phyloP scores from a whole-genome alignment of 306 rosid species.

The Hippophae gyantsensis region DNA sequence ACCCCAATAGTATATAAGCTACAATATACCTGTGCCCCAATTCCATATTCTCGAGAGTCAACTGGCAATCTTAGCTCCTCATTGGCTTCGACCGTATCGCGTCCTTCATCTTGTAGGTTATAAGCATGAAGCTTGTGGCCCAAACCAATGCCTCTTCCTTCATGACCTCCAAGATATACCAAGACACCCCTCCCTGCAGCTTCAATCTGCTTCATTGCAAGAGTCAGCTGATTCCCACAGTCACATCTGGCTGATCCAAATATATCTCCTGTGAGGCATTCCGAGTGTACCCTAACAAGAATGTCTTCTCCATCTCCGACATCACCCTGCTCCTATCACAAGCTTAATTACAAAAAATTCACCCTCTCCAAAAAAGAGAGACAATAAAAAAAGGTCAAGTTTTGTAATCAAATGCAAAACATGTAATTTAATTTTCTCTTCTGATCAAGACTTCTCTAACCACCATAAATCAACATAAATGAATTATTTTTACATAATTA shows the following conservation, averaged over 20 bases:
- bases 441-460: no score
- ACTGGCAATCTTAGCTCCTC: slow-evolving; percentile 91
- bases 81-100: slow-evolving; percentile 90
- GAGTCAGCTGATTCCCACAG: slow-evolving; percentile 82
- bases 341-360: neutral
- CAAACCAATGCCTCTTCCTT: slow-evolving; percentile 95
- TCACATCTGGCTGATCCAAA: slow-evolving; percentile 95
- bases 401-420: no score
- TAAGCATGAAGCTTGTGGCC: slow-evolving; percentile 96
- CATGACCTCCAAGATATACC: slow-evolving; percentile 86
- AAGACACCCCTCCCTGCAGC: slow-evolving; percentile 90
- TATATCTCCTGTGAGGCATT: slow-evolving; percentile 96
- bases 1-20: neutral
- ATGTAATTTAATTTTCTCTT: no score
- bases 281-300: slow-evolving; percentile 94
- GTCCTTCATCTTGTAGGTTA: slow-evolving; percentile 74
- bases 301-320: slow-evolving; percentile 80
- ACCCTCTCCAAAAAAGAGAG: no score
- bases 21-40: slow-evolving; percentile 79
- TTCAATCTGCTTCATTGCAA: slow-evolving; percentile 89
- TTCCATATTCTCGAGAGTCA: slow-evolving; percentile 96
- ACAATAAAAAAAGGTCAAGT: no score
- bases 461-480: no score
- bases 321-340: slow-evolving; percentile 55
- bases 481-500: no score